These are phyloP conservation scores for Aegilops tauschii DNA, from an alignment of 176 grass and related monocot genomes.

Conservation along the genomic window DNA sequence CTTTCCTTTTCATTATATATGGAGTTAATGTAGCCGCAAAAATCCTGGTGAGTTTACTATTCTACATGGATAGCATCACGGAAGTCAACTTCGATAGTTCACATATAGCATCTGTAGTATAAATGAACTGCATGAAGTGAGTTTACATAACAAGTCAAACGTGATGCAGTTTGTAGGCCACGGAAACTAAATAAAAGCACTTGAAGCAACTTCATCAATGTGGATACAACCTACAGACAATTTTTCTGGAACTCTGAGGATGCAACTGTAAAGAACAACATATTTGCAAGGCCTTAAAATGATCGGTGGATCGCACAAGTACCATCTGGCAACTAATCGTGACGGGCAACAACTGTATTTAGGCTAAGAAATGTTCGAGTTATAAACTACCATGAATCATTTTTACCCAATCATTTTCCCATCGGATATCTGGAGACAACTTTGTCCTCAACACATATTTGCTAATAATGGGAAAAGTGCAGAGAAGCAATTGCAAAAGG, in stretches of 20 bases:
- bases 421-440: constrained; percentile 17
- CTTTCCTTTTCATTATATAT: background rate
- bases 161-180: background rate
- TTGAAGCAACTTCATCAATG: constrained; percentile 3
- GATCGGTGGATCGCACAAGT: constrained; percentile 6
- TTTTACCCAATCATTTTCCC: background rate
- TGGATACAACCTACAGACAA: background rate
- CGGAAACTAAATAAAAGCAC: constrained; percentile 23
- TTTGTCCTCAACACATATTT: constrained; percentile 11
- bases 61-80: background rate
- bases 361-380: constrained; percentile 20
- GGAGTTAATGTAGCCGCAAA: background rate
- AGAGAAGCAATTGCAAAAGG: constrained; percentile 30
- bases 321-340: background rate
- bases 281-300: constrained; percentile 8
- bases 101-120: constrained; percentile 16
- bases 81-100: constrained; percentile 13
- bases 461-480: background rate
- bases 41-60: background rate
- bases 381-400: constrained; percentile 26
- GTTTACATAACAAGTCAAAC: background rate
- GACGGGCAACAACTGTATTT: background rate
- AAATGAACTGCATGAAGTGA: background rate
- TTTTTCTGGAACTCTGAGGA: constrained; percentile 6
- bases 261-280: constrained; percentile 11